Conservation (phyloP, 805 yeast genomes). For the Helenozyma rhizophorensis region DNA sequence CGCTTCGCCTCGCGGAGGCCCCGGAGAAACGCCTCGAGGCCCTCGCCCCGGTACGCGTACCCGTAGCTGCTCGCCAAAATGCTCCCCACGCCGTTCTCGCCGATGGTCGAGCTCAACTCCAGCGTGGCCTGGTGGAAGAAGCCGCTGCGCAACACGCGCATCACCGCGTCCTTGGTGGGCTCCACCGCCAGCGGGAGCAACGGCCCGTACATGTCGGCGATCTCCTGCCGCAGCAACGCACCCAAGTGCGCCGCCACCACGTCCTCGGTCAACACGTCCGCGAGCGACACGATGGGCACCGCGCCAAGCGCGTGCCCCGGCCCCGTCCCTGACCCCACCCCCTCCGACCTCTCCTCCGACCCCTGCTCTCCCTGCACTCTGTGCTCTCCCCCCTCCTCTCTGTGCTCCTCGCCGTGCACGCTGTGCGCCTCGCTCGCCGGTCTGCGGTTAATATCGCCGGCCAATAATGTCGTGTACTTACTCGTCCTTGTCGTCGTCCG, state of each 20-base stretch:
- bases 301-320: too few relatives aligned
- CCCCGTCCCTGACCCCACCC: too few relatives aligned
- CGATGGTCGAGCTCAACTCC: slow-evolving; percentile 40
- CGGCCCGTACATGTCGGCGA: slow-evolving; percentile 19
- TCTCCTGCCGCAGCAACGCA: slow-evolving; percentile 27
- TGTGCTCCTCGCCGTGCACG: neutral
- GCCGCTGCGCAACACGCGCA: slow-evolving; percentile 43
- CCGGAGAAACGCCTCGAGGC: slow-evolving; percentile 45
- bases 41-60: slow-evolving; percentile 52
- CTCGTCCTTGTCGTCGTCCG: slow-evolving; percentile 20
- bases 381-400: too few relatives aligned
- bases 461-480: slow-evolving; percentile 15
- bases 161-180: slow-evolving; percentile 33
- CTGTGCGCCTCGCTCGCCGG: neutral
- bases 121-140: slow-evolving; percentile 43
- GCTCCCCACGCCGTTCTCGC: slow-evolving; percentile 41
- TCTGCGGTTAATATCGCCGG: slow-evolving; percentile 2
- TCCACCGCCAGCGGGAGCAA: slow-evolving; percentile 42
- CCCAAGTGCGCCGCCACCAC: slow-evolving; percentile 30
- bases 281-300: slow-evolving; percentile 9
- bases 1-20: slow-evolving; percentile 41
- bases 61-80: slow-evolving; percentile 46
- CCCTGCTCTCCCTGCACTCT: too few relatives aligned
- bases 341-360: too few relatives aligned
- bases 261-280: slow-evolving; percentile 30